Percentiles rank a stretch among this genome's conserved stretches.
Conservation (phyloP, 116 monocot species). For the Posidonia oceanica region DNA sequence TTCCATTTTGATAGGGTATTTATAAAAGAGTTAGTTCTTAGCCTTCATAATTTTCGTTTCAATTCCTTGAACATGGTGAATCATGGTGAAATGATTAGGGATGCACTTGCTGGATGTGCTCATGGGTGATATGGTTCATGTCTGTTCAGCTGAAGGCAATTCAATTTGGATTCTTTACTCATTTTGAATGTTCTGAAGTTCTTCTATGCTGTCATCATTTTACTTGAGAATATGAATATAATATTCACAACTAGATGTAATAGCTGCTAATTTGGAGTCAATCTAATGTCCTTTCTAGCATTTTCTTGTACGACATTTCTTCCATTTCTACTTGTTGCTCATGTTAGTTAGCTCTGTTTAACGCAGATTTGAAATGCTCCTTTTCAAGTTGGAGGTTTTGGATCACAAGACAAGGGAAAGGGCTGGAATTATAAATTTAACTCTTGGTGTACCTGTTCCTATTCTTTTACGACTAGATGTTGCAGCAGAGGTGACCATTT, state of each 20-base stretch:
- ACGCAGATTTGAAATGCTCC: constrained; percentile 62
- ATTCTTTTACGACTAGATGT: constrained; percentile 70
- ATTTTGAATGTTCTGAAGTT: background rate
- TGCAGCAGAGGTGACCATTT: constrained; percentile 58
- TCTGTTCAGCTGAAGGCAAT: background rate
- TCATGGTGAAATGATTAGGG: too few relatives aligned
- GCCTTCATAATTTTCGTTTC: too few relatives aligned
- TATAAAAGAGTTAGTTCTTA: too few relatives aligned
- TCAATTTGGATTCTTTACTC: background rate
- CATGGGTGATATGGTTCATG: too few relatives aligned
- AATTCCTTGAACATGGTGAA: too few relatives aligned
- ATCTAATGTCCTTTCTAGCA: too few relatives aligned
- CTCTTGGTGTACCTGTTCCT: constrained; percentile 58
- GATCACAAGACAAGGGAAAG: constrained; percentile 89
- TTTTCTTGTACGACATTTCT: background rate
- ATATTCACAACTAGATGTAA: too few relatives aligned
- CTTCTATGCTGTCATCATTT: background rate
- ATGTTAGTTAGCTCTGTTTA: background rate
- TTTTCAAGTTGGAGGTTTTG: constrained; percentile 88
- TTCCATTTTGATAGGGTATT: too few relatives aligned
- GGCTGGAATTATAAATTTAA: constrained; percentile 50
- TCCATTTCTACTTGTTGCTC: background rate
- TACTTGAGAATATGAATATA: too few relatives aligned
- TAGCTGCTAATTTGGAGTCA: too few relatives aligned
- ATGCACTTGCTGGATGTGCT: too few relatives aligned